Evolutionary conservation across 257 asterid species (phyloP).

Genomic region (Solanum boliviense): DNA sequence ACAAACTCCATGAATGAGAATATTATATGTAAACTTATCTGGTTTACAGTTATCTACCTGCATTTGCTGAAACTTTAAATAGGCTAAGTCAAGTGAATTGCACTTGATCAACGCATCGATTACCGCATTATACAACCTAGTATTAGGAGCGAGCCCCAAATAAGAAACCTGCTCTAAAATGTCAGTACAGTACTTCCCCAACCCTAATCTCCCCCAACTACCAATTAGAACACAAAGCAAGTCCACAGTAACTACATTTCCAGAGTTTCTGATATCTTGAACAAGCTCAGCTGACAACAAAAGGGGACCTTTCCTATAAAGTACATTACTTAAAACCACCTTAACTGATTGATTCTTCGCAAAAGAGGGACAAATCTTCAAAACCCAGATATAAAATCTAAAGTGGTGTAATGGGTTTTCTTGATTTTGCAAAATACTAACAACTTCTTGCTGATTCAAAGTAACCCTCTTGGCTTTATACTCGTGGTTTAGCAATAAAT

Average conservation of each 20-base stretch:
- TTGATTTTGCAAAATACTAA: constrained; percentile 71
- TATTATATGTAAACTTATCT: constrained; percentile 80
- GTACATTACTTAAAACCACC: constrained; percentile 45
- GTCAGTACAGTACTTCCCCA: constrained; percentile 69
- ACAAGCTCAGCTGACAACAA: constrained; percentile 61
- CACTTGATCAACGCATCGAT: constrained; percentile 80
- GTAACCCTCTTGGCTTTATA: constrained; percentile 27
- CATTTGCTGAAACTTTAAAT: constrained; percentile 94
- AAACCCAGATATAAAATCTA: constrained; percentile 72
- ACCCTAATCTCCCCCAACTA: constrained; percentile 92
- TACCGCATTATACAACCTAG: constrained; percentile 83
- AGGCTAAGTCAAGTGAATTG: constrained; percentile 82
- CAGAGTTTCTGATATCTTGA: constrained; percentile 47
- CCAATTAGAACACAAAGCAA: constrained; percentile 60
- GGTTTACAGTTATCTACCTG: constrained; percentile 68
- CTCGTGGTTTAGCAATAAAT: constrained; percentile 60
- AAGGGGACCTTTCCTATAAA: constrained; percentile 69
- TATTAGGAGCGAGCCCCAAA: constrained; percentile 60
- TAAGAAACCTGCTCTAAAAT: constrained; percentile 83
- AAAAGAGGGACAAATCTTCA: constrained; percentile 24
- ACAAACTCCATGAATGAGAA: constrained; percentile 88
- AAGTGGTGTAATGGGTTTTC: constrained; percentile 47
- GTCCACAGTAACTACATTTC: constrained; percentile 47
- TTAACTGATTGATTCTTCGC: constrained; percentile 45
- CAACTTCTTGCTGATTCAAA: constrained; percentile 31